Base-by-base conservation (phyloP, 768 basidiomycete species). In the Suillus alpinus region DNA sequence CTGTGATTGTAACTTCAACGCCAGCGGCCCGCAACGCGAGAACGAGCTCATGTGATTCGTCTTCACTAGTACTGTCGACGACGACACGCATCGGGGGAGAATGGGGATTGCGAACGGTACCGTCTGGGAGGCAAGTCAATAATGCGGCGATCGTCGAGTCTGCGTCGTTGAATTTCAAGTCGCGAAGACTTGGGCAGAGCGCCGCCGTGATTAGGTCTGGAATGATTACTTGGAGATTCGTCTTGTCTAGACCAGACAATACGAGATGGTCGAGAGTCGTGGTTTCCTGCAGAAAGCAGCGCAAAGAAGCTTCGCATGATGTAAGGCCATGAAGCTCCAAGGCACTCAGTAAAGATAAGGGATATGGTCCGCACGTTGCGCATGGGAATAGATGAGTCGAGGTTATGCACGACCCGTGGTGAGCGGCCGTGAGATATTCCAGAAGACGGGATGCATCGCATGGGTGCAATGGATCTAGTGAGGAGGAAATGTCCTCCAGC, bases 401-500 rank as follows among this genome's bases (percentile, higher is more conserved):
- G 7, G 51, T 29, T 9, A 23, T 31, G 34, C 58, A 57, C n/a
- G 31, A 55, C 23, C 53, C 53, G 13, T 59, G 47, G 46, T 59
- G 34, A 46, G 36, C 56, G 18, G 58, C 12, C 39, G 60, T 61
- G 34, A 84, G 63, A 70, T 70, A 75, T 20, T 73, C 65, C 34
- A 84, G 57, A 29, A 85, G 47, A 0, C 59, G 63, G 6, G 76
- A 71, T 6, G 76, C 73, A 62, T 84, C 78, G 32, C 71, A 73
- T 8, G 52, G 62, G 3, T 73, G 68, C 26, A 63, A 61, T 3
- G 73, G 73, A 58, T 72, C 75, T 40, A 84, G 67, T 32, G 69
- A 74, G 7, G 68, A 72, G 0, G 78, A 75, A 6, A 85, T 72
- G 61, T 84, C 83, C 66, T 86, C 83, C 26, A 86, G 59, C 14